Percentiles rank a stretch among this genome's conserved stretches.
Conservation (phyloP, 495 filamentous ascomycete genomes). For the Aspergillus baeticus region DNA sequence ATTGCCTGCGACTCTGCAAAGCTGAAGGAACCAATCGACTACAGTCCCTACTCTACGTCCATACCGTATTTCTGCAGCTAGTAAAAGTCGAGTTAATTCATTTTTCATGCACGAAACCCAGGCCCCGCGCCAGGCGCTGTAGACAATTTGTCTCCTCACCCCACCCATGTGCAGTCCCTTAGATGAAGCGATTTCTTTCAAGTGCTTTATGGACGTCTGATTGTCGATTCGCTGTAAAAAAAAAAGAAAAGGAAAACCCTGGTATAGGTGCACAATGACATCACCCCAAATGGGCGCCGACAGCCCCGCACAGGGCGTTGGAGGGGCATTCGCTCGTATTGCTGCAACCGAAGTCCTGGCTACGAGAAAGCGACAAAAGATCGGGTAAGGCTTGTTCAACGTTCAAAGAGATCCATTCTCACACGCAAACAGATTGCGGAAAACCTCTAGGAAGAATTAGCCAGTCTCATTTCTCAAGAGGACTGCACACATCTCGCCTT, state of each 20-base stretch:
- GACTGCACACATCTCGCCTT: not conserved
- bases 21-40: not conserved
- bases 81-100: not conserved
- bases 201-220: too few relatives aligned
- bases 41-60: too few relatives aligned
- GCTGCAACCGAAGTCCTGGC: not conserved
- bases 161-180: not conserved
- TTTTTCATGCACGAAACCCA: not conserved
- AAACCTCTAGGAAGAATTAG: not conserved
- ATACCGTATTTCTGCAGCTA: not conserved
- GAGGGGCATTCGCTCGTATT: not conserved
- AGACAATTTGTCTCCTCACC: not conserved
- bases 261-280: too few relatives aligned
- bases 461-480: not conserved
- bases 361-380: not conserved
- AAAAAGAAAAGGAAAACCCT: not conserved
- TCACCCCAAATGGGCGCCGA: not conserved
- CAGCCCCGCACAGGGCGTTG: not conserved
- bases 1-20: not conserved
- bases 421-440: conserved; percentile 13
- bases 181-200: not conserved
- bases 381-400: not conserved
- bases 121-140: not conserved
- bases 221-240: too few relatives aligned
- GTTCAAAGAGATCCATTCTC: not conserved